Conservation (phyloP, 1,284 basidiomycete species). For the Wallemia ichthyophaga region DNA sequence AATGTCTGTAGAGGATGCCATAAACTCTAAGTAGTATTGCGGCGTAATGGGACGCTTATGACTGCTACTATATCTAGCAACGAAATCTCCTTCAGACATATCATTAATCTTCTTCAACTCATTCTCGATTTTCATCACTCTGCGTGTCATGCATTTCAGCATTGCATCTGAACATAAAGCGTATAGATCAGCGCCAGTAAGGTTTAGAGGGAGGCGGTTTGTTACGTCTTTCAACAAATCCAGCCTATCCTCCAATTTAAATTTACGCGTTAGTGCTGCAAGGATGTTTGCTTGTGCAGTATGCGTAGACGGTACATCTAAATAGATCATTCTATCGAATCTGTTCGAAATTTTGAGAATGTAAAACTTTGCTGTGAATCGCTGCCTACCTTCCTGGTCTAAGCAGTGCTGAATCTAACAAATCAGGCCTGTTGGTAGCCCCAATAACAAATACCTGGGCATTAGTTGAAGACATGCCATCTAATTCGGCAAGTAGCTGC, state of each 20-base stretch:
- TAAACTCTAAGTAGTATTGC: conserved; percentile 71
- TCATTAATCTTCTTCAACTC: conserved; percentile 24
- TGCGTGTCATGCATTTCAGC: conserved; percentile 75
- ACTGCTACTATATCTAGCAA: background rate
- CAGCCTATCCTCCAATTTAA: conserved; percentile 42
- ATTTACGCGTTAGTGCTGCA: conserved; percentile 71
- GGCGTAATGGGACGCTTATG: conserved; percentile 50
- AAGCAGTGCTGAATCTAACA: conserved; percentile 94
- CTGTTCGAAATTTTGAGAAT: conserved; percentile 25
- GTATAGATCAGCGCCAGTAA: conserved; percentile 92
- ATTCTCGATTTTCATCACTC: conserved; percentile 44
- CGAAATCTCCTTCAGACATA: background rate
- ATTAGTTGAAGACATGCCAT: conserved; percentile 98
- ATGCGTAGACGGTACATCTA: conserved; percentile 71
- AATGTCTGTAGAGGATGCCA: conserved; percentile 41
- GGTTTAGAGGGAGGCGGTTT: conserved; percentile 60
- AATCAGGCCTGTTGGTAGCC: conserved; percentile 95
- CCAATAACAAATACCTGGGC: conserved; percentile 97
- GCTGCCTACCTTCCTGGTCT: conserved; percentile 52
- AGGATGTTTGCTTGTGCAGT: conserved; percentile 62
- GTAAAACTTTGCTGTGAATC: conserved; percentile 19
- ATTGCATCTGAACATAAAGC: conserved; percentile 89
- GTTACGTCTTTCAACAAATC: conserved; percentile 32
- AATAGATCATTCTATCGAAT: conserved; percentile 90
- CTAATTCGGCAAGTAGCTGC: conserved; percentile 91